These are phyloP conservation scores for Linum trigynum DNA, from an alignment of 345 rosid species.

Conservation along the genomic window DNA sequence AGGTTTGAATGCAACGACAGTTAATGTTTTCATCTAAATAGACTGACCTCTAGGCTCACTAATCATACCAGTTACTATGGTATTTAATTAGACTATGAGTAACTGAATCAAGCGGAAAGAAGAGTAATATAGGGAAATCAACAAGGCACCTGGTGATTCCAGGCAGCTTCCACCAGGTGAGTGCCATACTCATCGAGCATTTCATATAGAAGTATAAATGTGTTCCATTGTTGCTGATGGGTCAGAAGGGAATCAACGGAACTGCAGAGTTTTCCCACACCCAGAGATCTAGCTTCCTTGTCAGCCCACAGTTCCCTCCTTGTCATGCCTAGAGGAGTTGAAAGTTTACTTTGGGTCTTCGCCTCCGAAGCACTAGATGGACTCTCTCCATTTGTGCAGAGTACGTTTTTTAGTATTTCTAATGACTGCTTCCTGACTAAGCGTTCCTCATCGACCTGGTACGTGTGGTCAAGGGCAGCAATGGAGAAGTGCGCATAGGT, in stretches of 20 bases:
- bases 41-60: too few species aligned
- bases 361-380: conserved; percentile 26
- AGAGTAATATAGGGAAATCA: conserved; percentile 3
- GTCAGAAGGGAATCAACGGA: conserved; percentile 37
- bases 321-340: conserved; percentile 42
- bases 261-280: conserved; percentile 53
- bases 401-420: conserved; percentile 53
- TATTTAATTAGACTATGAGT: background rate
- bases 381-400: conserved; percentile 35
- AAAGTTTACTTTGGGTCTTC: conserved; percentile 28
- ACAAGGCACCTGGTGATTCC: conserved; percentile 76
- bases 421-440: conserved; percentile 82
- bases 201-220: conserved; percentile 76
- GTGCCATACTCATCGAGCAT: conserved; percentile 97
- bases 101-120: background rate
- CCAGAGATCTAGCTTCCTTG: conserved; percentile 84
- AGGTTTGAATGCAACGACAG: background rate
- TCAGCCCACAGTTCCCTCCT: conserved; percentile 78
- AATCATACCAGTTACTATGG: conserved; percentile 1
- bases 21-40: too few species aligned
- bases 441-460: conserved; percentile 72
- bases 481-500: background rate
- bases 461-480: conserved; percentile 8
- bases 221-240: conserved; percentile 69
- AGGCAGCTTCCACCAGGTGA: conserved; percentile 92